Conservation (phyloP, 1,284 basidiomycete genomes). For the Cryptococcus wingfieldii region DNA sequence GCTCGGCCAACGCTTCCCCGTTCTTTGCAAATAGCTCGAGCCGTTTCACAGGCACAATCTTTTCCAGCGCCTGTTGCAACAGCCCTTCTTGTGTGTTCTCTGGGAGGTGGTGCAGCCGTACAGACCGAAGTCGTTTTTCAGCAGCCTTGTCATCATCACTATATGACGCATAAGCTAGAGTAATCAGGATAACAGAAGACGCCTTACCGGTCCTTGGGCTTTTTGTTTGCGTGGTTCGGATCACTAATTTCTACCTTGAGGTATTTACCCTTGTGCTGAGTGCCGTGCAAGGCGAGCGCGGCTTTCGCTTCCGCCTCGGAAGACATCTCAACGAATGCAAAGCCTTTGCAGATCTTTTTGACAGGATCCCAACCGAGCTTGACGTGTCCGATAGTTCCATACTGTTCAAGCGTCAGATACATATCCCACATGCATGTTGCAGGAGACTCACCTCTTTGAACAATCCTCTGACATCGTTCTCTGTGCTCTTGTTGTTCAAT, state of each 20-base stretch:
- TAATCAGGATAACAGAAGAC: background rate
- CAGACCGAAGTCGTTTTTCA: slow-evolving; percentile 57
- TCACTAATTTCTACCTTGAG: slow-evolving; percentile 41
- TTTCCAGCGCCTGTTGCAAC: slow-evolving; percentile 80
- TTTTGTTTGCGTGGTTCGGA: slow-evolving; percentile 33
- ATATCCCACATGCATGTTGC: background rate
- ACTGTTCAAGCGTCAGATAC: slow-evolving; percentile 52
- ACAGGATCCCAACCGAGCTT: slow-evolving; percentile 70
- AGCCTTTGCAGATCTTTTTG: slow-evolving; percentile 67
- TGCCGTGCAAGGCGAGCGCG: slow-evolving; percentile 73
- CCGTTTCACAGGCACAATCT: slow-evolving; percentile 64
- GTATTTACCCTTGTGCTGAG: slow-evolving; percentile 55
- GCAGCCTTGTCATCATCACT: slow-evolving; percentile 39
- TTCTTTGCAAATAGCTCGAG: slow-evolving; percentile 67
- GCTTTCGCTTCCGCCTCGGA: slow-evolving; percentile 68
- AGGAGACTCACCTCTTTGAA: slow-evolving; percentile 72
- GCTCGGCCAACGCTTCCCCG: slow-evolving; percentile 70
- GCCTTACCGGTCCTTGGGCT: slow-evolving; percentile 19
- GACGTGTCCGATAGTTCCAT: slow-evolving; percentile 73
- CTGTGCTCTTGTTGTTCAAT: slow-evolving; percentile 59
- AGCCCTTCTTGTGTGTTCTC: slow-evolving; percentile 73
- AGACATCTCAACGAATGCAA: slow-evolving; percentile 90
- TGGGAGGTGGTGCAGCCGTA: slow-evolving; percentile 72
- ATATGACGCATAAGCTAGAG: background rate
- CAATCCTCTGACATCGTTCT: slow-evolving; percentile 65